Conservation (phyloP, 2,329 filamentous ascomycete species). For the Diaporthe longicolla region DNA sequence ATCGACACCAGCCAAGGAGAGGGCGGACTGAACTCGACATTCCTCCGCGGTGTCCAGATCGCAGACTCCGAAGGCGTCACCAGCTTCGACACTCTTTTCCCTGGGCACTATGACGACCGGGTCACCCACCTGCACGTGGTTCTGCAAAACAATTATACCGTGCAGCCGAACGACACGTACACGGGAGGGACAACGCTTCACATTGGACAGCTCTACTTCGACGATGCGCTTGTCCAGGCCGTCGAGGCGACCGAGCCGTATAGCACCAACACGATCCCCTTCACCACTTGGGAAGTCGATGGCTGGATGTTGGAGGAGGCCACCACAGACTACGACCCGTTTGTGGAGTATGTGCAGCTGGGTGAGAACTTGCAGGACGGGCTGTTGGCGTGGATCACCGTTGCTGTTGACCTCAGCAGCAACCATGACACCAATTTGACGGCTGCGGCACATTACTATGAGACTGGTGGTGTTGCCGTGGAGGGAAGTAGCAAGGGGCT, state of each 20-base stretch:
- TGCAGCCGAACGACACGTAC: slow-evolving; percentile 56
- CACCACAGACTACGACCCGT: slow-evolving; percentile 57
- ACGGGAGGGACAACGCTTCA: slow-evolving; percentile 56
- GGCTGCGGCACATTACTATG: slow-evolving; percentile 19
- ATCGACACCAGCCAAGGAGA: slow-evolving; percentile 48
- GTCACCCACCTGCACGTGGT: slow-evolving; percentile 60
- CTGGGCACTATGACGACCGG: slow-evolving; percentile 58
- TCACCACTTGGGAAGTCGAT: slow-evolving; percentile 49
- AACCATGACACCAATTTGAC: slow-evolving; percentile 24
- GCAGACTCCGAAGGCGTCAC: slow-evolving; percentile 63
- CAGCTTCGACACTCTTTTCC: slow-evolving; percentile 62
- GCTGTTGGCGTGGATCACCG: slow-evolving; percentile 41
- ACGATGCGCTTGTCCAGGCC: slow-evolving; percentile 53
- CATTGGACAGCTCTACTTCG: slow-evolving; percentile 60
- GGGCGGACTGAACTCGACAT: slow-evolving; percentile 58
- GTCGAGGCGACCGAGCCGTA: slow-evolving; percentile 56
- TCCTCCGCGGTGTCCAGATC: slow-evolving; percentile 62
- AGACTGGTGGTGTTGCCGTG: slow-evolving; percentile 19
- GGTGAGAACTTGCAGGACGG: slow-evolving; percentile 27
- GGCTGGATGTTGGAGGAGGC: slow-evolving; percentile 51
- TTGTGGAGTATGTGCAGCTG: slow-evolving; percentile 61
- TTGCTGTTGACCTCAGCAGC: slow-evolving; percentile 30
- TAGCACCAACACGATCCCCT: slow-evolving; percentile 53
- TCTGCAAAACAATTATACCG: slow-evolving; percentile 52
- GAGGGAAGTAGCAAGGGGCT: slow-evolving; percentile 5